Conservation (phyloP, 2,329 filamentous ascomycete species). For the Penicillium sp. region DNA sequence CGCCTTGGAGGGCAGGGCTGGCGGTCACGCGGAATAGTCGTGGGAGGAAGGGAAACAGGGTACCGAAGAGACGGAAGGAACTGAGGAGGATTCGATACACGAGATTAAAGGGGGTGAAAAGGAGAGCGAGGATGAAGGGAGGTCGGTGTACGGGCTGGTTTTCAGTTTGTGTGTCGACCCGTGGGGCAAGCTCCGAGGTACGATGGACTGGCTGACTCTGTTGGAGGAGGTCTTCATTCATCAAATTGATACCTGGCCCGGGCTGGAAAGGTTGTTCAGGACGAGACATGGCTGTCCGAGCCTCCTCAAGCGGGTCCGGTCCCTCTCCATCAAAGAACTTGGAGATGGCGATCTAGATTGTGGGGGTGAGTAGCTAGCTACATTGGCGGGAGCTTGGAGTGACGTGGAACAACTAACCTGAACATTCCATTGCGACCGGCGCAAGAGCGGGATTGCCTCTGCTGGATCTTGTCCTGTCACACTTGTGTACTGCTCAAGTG, state of each 20-base stretch:
- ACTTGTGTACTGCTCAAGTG: constrained; percentile 82
- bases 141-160: constrained; percentile 67
- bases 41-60: constrained; percentile 79
- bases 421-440: constrained; percentile 93
- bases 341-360: constrained; percentile 79
- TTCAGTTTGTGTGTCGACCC: constrained; percentile 76
- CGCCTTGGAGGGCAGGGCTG: constrained; percentile 53
- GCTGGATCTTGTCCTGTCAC: constrained; percentile 81
- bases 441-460: constrained; percentile 75
- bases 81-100: constrained; percentile 70
- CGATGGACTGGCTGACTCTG: constrained; percentile 35
- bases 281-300: constrained; percentile 63
- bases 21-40: constrained; percentile 52
- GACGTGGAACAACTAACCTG: constrained; percentile 56
- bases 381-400: constrained; percentile 3
- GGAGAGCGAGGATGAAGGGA: constrained; percentile 72
- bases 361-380: constrained; percentile 18
- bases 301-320: constrained; percentile 77
- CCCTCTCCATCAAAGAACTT: constrained; percentile 98
- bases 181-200: constrained; percentile 70
- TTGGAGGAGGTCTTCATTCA: constrained; percentile 48
- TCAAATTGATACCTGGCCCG: constrained; percentile 71
- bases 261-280: constrained; percentile 57
- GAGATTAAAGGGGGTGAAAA: constrained; percentile 80
- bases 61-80: constrained; percentile 70